These are phyloP conservation scores for Fusarium palustre DNA, from an alignment of 2,329 filamentous ascomycete species.

Conservation along the genomic window DNA sequence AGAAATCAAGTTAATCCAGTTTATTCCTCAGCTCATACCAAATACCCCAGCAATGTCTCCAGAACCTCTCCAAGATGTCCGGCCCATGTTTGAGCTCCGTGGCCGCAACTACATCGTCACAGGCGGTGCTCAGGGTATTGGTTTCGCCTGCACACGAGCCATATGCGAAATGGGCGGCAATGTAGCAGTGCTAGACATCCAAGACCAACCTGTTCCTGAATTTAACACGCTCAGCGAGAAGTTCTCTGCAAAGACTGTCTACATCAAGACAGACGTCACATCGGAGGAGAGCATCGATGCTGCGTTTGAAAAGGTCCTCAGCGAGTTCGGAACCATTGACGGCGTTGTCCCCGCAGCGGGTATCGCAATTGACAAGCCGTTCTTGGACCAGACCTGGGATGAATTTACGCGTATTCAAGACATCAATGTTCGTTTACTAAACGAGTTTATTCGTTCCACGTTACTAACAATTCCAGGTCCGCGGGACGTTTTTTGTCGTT, in stretches of 20 bases:
- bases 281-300: conserved; percentile 47
- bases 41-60: conserved; percentile 1
- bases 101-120: conserved; percentile 55
- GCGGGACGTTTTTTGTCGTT: conserved; percentile 56
- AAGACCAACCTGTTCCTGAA: conserved; percentile 48
- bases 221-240: conserved; percentile 41
- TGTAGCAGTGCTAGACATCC: conserved; percentile 53
- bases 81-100: conserved; percentile 50
- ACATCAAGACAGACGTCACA: conserved; percentile 51
- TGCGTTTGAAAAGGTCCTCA: conserved; percentile 43
- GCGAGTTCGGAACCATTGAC: conserved; percentile 46
- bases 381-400: conserved; percentile 58
- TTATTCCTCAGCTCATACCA: background rate
- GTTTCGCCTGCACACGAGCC: conserved; percentile 53
- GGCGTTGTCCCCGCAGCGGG: conserved; percentile 53
- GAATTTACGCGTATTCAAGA: conserved; percentile 56
- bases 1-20: background rate
- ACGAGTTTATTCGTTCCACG: rapidly evolving
- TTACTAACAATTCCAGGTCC: conserved; percentile 46
- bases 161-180: conserved; percentile 57
- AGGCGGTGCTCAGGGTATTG: conserved; percentile 56
- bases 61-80: conserved; percentile 27
- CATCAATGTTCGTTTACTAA: conserved; percentile 52
- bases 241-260: conserved; percentile 45
- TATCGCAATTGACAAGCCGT: conserved; percentile 58